phyloP scores from a whole-genome alignment of 306 rosid species.

The Trifolium fragiferum region DNA sequence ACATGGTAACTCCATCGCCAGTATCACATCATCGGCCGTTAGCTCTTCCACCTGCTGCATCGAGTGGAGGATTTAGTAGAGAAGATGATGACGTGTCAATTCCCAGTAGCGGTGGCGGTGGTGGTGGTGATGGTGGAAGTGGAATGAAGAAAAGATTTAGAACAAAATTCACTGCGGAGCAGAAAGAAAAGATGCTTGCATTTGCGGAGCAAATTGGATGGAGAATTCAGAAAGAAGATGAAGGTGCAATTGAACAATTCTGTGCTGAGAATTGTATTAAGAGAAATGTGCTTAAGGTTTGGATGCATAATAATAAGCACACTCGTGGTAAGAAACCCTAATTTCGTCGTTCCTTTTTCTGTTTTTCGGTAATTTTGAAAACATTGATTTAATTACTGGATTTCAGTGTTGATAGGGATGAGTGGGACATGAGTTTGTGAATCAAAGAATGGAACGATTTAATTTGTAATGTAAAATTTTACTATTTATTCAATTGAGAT shows the following conservation, averaged over 20 bases:
- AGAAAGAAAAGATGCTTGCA: conserved; percentile 83
- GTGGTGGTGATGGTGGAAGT: conserved; percentile 57
- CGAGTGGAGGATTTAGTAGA: conserved; percentile 52
- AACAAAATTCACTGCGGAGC: conserved; percentile 77
- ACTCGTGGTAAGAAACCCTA: conserved; percentile 89
- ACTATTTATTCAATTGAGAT: conserved; percentile 33
- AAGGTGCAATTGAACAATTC: conserved; percentile 70
- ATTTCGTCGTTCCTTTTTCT: conserved; percentile 24
- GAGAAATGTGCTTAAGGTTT: conserved; percentile 82
- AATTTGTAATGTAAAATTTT: conserved; percentile 37
- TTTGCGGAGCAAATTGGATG: conserved; percentile 81
- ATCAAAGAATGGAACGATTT: neutral
- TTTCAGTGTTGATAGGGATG: conserved; percentile 27
- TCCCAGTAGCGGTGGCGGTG: conserved; percentile 75
- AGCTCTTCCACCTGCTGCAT: conserved; percentile 55
- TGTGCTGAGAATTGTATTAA: conserved; percentile 57
- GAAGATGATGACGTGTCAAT: conserved; percentile 76
- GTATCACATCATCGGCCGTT: conserved; percentile 53
- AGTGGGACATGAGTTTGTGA: neutral
- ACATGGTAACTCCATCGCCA: conserved; percentile 39
- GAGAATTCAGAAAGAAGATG: conserved; percentile 88
- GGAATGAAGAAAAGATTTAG: conserved; percentile 68
- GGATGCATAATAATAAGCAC: conserved; percentile 97
- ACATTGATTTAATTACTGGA: conserved; percentile 16
- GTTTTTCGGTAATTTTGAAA: conserved; percentile 18